phyloP scores from a whole-genome alignment of 768 basidiomycete genomes.

The Amanita exitialis region DNA sequence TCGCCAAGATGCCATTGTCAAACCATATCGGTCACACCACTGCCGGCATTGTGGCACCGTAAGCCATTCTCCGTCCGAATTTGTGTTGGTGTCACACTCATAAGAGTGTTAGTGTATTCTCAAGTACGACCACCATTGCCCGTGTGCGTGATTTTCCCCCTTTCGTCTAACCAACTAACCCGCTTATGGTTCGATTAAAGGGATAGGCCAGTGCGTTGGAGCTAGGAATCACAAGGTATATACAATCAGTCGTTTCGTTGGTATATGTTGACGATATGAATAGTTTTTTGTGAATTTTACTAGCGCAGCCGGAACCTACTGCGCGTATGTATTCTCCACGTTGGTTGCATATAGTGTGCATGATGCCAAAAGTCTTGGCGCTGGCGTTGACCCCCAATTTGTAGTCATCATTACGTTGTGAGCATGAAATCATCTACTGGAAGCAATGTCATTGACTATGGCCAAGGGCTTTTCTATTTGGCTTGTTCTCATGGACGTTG shows the following conservation, averaged over 20 bases:
- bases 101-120: slow-evolving; percentile 50
- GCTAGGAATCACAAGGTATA: slow-evolving; percentile 81
- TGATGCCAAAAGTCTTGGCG: slow-evolving; percentile 12
- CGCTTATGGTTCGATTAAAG: slow-evolving; percentile 20
- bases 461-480: slow-evolving; percentile 60
- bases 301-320: slow-evolving; percentile 49
- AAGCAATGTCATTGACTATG: neutral
- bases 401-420: slow-evolving; percentile 70
- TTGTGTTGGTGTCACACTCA: slow-evolving; percentile 12
- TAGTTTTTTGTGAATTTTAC: slow-evolving; percentile 84
- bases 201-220: slow-evolving; percentile 94
- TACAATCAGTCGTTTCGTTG: neutral
- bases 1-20: slow-evolving; percentile 47
- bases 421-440: slow-evolving; percentile 18
- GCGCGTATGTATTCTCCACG: slow-evolving; percentile 52
- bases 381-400: slow-evolving; percentile 50
- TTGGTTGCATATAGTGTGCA: slow-evolving; percentile 43
- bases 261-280: neutral
- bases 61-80: neutral
- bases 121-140: slow-evolving; percentile 86
- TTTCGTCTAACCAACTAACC: neutral
- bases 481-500: slow-evolving; percentile 57
- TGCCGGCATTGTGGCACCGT: slow-evolving; percentile 79
- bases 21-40: slow-evolving; percentile 72
- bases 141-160: slow-evolving; percentile 42